Evolutionary conservation across 306 rosid species (phyloP).

Genomic region (Crotalaria pallida): DNA sequence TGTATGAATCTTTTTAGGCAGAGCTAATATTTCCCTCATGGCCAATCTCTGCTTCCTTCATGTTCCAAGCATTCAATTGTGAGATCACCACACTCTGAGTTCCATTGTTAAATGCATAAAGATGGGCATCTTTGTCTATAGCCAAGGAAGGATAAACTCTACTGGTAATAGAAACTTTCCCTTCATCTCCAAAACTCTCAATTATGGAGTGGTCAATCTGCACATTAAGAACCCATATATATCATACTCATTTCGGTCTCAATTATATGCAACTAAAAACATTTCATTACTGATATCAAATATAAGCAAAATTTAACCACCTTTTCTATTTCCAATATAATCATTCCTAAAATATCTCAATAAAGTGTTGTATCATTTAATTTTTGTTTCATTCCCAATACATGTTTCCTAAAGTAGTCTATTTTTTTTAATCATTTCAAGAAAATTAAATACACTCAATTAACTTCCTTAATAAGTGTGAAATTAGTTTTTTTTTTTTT

Average conservation of each 20-base stretch:
- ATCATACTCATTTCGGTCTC: background rate
- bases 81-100: slow-evolving; percentile 30
- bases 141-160: slow-evolving; percentile 69
- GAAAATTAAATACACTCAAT: too few species aligned
- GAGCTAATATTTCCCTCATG: slow-evolving; percentile 8
- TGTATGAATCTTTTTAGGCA: background rate
- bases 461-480: too few species aligned
- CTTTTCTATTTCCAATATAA: too few species aligned
- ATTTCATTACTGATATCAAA: too few species aligned
- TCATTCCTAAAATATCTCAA: too few species aligned
- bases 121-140: slow-evolving; percentile 40
- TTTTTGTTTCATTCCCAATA: too few species aligned
- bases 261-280: too few species aligned
- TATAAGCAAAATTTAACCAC: too few species aligned
- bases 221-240: background rate
- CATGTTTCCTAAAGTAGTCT: too few species aligned
- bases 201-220: slow-evolving; percentile 73
- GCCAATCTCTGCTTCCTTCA: slow-evolving; percentile 43
- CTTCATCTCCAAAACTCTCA: slow-evolving; percentile 72
- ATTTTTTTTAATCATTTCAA: too few species aligned
- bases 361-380: too few species aligned
- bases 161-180: slow-evolving; percentile 51
- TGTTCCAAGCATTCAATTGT: slow-evolving; percentile 56
- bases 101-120: slow-evolving; percentile 61
- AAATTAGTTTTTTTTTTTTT: too few species aligned